Evolutionary conservation across 2,329 filamentous ascomycete genomes (phyloP).

Genomic region (Pseudocercospora eumusae): DNA sequence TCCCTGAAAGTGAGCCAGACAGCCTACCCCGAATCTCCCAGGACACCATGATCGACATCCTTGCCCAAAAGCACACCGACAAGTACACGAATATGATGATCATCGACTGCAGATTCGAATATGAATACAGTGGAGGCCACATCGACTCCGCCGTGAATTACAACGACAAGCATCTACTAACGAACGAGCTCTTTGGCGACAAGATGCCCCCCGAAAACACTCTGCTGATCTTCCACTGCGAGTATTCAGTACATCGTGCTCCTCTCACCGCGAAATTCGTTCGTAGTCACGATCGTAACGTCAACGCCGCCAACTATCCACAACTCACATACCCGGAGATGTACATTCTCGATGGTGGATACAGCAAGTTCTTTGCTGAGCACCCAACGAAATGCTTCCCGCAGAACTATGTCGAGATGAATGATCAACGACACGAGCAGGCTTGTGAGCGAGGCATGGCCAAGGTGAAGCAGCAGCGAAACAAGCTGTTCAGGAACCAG

Average conservation of each 20-base stretch:
- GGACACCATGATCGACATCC: conserved; percentile 78
- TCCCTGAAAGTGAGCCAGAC: conserved; percentile 76
- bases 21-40: conserved; percentile 84
- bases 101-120: conserved; percentile 97
- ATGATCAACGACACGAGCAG: conserved; percentile 82
- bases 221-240: conserved; percentile 91
- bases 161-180: conserved; percentile 90
- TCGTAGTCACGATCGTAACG: conserved; percentile 80
- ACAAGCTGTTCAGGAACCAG: conserved; percentile 81
- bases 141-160: conserved; percentile 93
- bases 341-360: conserved; percentile 95
- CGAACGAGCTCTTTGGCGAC: conserved; percentile 69
- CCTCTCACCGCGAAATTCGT: conserved; percentile 95
- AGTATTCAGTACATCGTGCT: conserved; percentile 95
- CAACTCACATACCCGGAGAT: conserved; percentile 91
- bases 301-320: conserved; percentile 85
- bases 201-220: conserved; percentile 61
- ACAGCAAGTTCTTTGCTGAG: conserved; percentile 85
- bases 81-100: conserved; percentile 79
- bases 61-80: conserved; percentile 79
- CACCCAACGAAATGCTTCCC: conserved; percentile 83
- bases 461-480: conserved; percentile 85
- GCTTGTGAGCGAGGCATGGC: conserved; percentile 95
- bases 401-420: conserved; percentile 97
- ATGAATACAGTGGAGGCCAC: conserved; percentile 95